These are phyloP conservation scores for Cucurbita ficifolia DNA, from an alignment of 306 rosid species.

Conservation along the genomic window DNA sequence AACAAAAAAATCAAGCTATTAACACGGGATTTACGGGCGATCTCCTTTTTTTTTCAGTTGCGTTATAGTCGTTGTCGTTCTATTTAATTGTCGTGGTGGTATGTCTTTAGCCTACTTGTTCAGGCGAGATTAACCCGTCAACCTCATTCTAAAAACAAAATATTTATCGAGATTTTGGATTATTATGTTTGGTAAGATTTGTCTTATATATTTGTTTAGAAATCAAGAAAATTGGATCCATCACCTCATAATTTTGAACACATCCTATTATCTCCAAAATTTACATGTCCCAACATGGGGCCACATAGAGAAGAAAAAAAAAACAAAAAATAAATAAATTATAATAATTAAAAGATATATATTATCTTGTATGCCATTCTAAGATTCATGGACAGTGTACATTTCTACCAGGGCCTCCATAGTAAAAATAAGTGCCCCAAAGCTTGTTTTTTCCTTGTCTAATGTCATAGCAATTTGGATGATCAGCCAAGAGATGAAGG, in stretches of 20 bases:
- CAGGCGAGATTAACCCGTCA: not conserved
- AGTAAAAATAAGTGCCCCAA: conserved; percentile 96
- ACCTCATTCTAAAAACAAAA: not conserved
- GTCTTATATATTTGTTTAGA: not conserved
- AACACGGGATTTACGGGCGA: not conserved
- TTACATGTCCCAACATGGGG: conserved; percentile 29
- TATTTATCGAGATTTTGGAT: not conserved
- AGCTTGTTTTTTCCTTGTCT: conserved; percentile 61
- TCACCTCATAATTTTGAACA: conserved; percentile 16
- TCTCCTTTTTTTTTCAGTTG: not conserved
- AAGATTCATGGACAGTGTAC: conserved; percentile 64
- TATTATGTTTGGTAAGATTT: not conserved
- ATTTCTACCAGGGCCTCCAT: conserved; percentile 98
- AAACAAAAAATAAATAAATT: not conserved
- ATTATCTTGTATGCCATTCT: conserved; percentile 10
- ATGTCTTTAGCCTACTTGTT: not conserved
- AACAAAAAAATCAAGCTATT: not conserved
- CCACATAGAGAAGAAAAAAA: not conserved
- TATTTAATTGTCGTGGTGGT: not conserved
- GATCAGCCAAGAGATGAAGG: conserved; percentile 69
- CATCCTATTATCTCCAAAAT: conserved; percentile 22
- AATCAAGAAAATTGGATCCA: not conserved
- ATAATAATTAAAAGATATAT: not conserved
- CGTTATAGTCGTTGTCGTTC: not conserved
- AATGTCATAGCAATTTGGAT: conserved; percentile 75